Base-by-base conservation (phyloP, 257 asterid genomes). In the Nemophila menziesii region DNA sequence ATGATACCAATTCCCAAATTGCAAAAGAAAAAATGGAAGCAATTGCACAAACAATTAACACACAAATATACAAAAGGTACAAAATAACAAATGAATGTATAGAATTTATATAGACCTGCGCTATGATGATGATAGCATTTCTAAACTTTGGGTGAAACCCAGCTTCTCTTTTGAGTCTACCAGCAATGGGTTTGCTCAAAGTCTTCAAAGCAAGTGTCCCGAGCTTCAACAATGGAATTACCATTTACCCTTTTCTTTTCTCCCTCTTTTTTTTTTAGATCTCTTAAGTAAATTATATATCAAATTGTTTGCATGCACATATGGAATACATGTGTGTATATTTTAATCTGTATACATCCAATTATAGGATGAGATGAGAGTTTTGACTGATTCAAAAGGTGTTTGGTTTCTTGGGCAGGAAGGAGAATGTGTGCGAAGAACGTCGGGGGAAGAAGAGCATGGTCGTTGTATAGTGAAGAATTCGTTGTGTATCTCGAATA, bases 201-300 rank as follows among this genome's bases (percentile, higher is more conserved):
- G 94, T 78, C 59, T 68, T 84, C 56, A 89, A 64, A 52, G 98
- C 95, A 63, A 89, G 93, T 26, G 98, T 84, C 43, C 95, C 98
- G 33, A 89, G 83, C 78, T 89, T 89, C 77, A 89, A 27, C 19
- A 84, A 36, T 42, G 94, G 98, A 22, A 89, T 74, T 23, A 79
- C 69, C 93, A 89, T 80, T 55, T 49, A 61, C 22, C 12, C 33
- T 38, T 39, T 36, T 11, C 8, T 16, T 27, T 34, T 38, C 21
- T 34, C 39, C 4, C 16, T 34, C 46, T 52, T 1, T 5, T 21
- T 3, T 34, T 24, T 29, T 29, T 13, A 29, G 36, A 5, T 29
- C 36, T 29, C 36, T 29, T 29, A 7, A 29, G n/a, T 29, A 29
- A 7, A 29, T 29, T 10, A 10, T 29, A 29, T 29, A 29, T 29